Evolutionary conservation across 2,329 filamentous ascomycete genomes (phyloP).

Genomic region (Claviceps pazoutovae): DNA sequence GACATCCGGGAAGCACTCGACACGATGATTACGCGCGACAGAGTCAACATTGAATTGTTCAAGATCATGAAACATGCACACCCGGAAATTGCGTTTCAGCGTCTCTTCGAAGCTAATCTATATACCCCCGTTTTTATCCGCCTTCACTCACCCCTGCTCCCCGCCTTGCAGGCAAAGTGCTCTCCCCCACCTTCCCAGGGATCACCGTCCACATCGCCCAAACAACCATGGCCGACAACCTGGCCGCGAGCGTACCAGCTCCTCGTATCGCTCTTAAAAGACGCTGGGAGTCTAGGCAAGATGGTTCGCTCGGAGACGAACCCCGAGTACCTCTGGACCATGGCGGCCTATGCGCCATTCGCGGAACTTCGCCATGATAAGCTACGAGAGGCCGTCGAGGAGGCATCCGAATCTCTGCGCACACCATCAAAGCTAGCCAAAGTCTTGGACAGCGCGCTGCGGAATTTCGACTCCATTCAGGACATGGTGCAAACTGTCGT

Average conservation of each 20-base stretch:
- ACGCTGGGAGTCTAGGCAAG: slow-evolving; percentile 2
- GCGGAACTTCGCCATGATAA: slow-evolving; percentile 3
- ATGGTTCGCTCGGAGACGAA: slow-evolving; percentile 5
- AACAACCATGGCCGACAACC: slow-evolving; percentile 4
- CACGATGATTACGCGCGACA: slow-evolving; percentile 9
- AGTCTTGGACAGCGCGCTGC: slow-evolving; percentile 5
- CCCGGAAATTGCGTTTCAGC: slow-evolving; percentile 5
- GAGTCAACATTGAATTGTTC: slow-evolving; percentile 7
- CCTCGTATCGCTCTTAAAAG: slow-evolving; percentile 1
- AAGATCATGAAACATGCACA: slow-evolving; percentile 7
- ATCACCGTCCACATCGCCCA: background rate
- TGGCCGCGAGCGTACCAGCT: slow-evolving; percentile 6
- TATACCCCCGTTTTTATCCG: slow-evolving; percentile 8
- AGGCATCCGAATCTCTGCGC: slow-evolving; percentile 5
- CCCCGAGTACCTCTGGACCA: slow-evolving; percentile 6
- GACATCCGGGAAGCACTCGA: slow-evolving; percentile 5
- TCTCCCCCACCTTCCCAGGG: background rate
- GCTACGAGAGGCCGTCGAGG: slow-evolving; percentile 6
- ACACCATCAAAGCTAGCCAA: slow-evolving; percentile 4
- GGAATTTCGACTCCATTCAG: slow-evolving; percentile 5
- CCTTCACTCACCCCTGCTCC: slow-evolving; percentile 2
- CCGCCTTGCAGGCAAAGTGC: background rate
- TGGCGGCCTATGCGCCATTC: slow-evolving; percentile 8
- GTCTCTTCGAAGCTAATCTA: slow-evolving; percentile 4
- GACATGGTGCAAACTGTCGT: background rate